Evolutionary conservation across 192 early-diverging fungal species (phyloP), one percentile per base, ranked within the genome.

Genomic region (Lobosporangium transversale): DNA sequence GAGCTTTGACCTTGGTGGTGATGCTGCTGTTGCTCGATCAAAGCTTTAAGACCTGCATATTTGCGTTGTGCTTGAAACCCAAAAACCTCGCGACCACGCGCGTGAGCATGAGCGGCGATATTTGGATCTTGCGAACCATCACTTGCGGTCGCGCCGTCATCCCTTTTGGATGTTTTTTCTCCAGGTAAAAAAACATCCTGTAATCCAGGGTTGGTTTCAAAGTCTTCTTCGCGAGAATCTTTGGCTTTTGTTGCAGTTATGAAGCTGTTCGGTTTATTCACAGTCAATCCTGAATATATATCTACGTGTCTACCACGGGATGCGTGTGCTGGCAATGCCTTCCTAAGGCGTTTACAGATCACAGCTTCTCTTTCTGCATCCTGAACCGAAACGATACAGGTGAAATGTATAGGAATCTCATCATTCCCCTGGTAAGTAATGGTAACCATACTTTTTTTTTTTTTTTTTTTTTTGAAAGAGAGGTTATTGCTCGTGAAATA

Each of bases 321-420:
- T n/a, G n/a, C n/a, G n/a, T n/a, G n/a, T n/a, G n/a, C n/a, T n/a
- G n/a, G n/a, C n/a, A n/a, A n/a, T n/a, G 32, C 18, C 24, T 53
- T 66, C 9, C 47, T 59, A 7, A 64, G 31, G 18, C 45, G 66
- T 43, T 59, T 76, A 11, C 79, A 75, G 8, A 84, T 26, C 12
- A 43, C 50, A 2, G 65, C 54, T 62, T 86, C 85, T 18, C 63
- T 20, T 20, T 71, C 62, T 10, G 73, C 80, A 40, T 68, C 58
- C 51, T 68, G 53, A 3, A 11, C n/a, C 20, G 58, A 36, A 4
- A 86, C 75, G 4, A 20, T 49, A 29, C 62, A 76, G 32, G 58
- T 63, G 64, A 86, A 80, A 53, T 84, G 82, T 11, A 68, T 53
- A 11, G 79, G 67, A 31, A 84, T 84, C 59, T 80, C 85, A 35